Evolutionary conservation across 225 moss, liverwort and hornwort genomes (phyloP), one percentile per base, ranked within the genome.

Genomic region (Sphagnum tenellum): DNA sequence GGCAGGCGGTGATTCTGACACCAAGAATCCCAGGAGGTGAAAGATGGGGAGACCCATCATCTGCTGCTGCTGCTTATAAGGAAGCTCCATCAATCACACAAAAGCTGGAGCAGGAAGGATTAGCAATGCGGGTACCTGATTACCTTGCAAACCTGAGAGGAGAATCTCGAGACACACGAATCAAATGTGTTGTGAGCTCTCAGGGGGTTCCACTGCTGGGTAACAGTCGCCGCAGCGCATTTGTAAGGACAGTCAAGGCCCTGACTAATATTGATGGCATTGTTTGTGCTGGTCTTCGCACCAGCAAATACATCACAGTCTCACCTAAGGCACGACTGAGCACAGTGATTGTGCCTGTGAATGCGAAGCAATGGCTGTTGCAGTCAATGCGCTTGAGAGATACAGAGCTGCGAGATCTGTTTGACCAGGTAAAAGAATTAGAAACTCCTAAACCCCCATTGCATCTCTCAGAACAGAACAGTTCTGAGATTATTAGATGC

Each of bases 311-410:
- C 54, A 76, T 88, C 45, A 91, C 87, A 2, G 70, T 70, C 49
- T 79, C 90, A 9, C 81, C 90, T 0, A 89, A 88, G 69, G 51
- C 80, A 12, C 85, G 81, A 65, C 71, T 79, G 53, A 93, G 85
- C 62, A 90, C 82, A 0, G 89, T 89, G 5, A 93, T 93, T 47
- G 83, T 93, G 62, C 96, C 93, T 12, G 71, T 98, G 3, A 89
- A 86, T 71, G 90, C 96, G 4, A 98, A 98, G 67, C 96, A 93
- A 52, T 93, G 93, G 90, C 73, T 98, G 13, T 65, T 98, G 57
- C 93, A 98, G 62, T 77, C 87, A 48, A 78, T 98, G 72, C 74
- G 90, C 57, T 86, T 78, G 71, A 83, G 82, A 72, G 90, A 98
- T 69, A 65, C 75, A 66, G 88, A 98, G 65, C 76, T 98, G 3